Base-by-base conservation (phyloP, 2,329 filamentous ascomycete species). In the Zasmidium angulare region DNA sequence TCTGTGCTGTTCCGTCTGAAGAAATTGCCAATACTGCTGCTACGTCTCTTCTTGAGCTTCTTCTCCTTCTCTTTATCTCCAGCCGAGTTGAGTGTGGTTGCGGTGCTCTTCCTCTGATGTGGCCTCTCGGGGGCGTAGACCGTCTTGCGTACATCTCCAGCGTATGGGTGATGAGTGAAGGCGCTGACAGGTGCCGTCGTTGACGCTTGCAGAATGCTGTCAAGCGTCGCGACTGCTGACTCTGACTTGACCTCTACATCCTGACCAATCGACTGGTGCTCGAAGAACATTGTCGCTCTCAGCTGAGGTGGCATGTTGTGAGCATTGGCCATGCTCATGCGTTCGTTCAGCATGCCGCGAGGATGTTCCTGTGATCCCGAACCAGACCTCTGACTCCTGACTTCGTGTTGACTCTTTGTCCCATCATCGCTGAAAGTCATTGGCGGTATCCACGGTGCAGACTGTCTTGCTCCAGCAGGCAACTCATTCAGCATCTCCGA, bases 271-370 rank as follows among this genome's bases (percentile, higher is more conserved):
- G 84, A 79, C 0, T 88, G 88, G 2, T 79, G 78, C 59, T 98
- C 93, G 69, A 98, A 98, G 76, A 91, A 98, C 24, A 89, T 86
- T 68, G 88, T 96, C n/a, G 95, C 95, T 61, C 93, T 86, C 36
- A 98, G 82, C 67, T 96, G 91, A 0, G 93, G 86, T 1, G 93
- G 92, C 14, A 97, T 73, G 52, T 83, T 82, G 64, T 67, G 56
- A 9, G 69, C 53, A 49, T 76, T 78, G 55, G 74, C 69, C 52
- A 74, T 69, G 60, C 73, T 76, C 59, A 71, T 71, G 3, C 73
- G 68, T 31, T 74, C 62, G 53, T 75, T 70, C 40, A 70, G 62
- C 50, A 66, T 66, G 17, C 63, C 61, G 21, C 66, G 56, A 26
- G 64, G 60, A 21, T 54, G 51, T 12, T 60, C 47, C 20, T 56